A percentile compares a stretch with the other conserved stretches of the same genome.
Conservation (phyloP, 345 rosid genomes). For the Heritiera fomes region DNA sequence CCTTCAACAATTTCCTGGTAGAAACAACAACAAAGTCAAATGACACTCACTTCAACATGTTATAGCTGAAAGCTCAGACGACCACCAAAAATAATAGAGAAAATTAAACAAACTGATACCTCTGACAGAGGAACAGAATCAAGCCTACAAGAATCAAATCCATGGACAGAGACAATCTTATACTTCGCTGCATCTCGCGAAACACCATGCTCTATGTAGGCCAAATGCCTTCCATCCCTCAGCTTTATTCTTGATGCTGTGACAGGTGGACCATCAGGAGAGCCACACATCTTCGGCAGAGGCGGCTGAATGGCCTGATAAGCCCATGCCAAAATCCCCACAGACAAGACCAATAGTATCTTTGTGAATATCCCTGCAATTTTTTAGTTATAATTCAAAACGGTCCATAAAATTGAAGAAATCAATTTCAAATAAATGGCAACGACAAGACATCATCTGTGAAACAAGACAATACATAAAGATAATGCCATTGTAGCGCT, state of each 20-base stretch:
- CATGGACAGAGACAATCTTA: constrained; percentile 33
- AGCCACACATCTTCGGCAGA: constrained; percentile 45
- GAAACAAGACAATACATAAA: not conserved
- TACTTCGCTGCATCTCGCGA: not conserved
- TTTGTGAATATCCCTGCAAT: constrained; percentile 45
- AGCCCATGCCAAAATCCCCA: constrained; percentile 45
- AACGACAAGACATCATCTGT: not conserved
- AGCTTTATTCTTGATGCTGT: constrained; percentile 38
- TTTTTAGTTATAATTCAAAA: not conserved
- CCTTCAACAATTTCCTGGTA: constrained; percentile 50
- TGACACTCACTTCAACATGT: too few species aligned
- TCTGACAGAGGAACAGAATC: constrained; percentile 16
- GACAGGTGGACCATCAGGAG: constrained; percentile 47
- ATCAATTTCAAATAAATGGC: not conserved
- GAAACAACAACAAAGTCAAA: constrained; percentile 3
- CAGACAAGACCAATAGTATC: constrained; percentile 34
- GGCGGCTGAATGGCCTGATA: constrained; percentile 58
- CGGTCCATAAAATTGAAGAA: not conserved
- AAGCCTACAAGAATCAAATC: constrained; percentile 30
- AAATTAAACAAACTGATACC: constrained; percentile 15
- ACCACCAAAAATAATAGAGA: not conserved
- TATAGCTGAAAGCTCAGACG: too few species aligned
- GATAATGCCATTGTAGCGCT: not conserved
- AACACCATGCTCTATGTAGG: constrained; percentile 8
- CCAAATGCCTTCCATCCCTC: constrained; percentile 16